Base-by-base conservation (phyloP, 306 rosid species). In the Ormosia emarginata region DNA sequence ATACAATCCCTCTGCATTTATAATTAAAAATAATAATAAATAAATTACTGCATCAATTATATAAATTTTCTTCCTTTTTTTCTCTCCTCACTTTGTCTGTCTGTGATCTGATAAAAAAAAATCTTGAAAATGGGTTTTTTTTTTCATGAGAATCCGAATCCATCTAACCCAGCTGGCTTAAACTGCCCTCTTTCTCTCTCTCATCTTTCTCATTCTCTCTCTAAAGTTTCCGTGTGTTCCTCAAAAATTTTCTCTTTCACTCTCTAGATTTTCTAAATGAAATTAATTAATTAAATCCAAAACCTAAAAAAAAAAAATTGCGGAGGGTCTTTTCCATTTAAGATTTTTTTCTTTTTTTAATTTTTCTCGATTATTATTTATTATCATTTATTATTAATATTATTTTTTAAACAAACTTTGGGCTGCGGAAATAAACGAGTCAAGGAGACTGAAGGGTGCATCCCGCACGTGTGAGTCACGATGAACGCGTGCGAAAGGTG, bases 81-180 rank as follows among this genome's bases (percentile, higher is more conserved):
- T 58, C 65, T 67, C 32, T 15, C 37, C 78, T 77, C 64, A 41
- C 74, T 72, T 69, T 62, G 71, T 62, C 63, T 75, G 56, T 67
- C 71, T 79, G 17, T 85, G 87, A 88, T 82, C 85, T 77, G 66
- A 72, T 5, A 43, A 52, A 29, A 75, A 4, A 17, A 88, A 88
- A 71, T 36, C 32, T 59, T 17, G 6, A n/a, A 59, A 79, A 55
- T 29, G 36, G 56, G 69, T 40, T 11, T 15, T 72, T 55, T 36
- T 78, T 70, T 15, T 64, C 24, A 24, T 58, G 61, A 84, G 69
- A 74, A 80, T 83, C 75, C 17, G 76, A 85, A 88, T 79, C 78
- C 81, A 88, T 75, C 80, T 67, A 80, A 74, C 78, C 75, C 75
- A 61, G 81, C 86, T 75, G 78, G 55, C 81, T 65, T 79, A 72